Base-by-base conservation (phyloP, 2,329 filamentous ascomycete species). In the Rhinocladiella similis region DNA sequence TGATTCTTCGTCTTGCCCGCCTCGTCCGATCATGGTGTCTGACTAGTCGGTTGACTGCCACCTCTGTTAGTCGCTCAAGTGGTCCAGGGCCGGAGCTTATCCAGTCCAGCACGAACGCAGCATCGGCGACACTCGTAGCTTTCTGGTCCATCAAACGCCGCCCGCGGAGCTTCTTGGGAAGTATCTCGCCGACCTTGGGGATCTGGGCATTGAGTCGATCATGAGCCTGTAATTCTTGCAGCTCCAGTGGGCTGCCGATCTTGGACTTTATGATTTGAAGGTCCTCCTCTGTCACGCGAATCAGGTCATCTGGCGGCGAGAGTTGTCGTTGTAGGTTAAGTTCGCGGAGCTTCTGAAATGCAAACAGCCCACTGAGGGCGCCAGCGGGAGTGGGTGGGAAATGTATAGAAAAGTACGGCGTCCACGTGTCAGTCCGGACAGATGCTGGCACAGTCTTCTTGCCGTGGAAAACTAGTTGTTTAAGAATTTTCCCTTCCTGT, bases 381-480 rank as follows among this genome's bases (percentile, higher is more conserved):
- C 83, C 83, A 4, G 56, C 59, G 19, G 58, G 56, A 18, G 61
- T 62, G 41, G 75, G 71, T 25, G 80, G 77, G 63, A 87, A 83
- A 59, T 79, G 77, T 47, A 86, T 73, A 22, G 79, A 80, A 67
- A 77, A 84, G 68, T 84, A 80, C 0, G 84, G 83, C 13, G 73
- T 73, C 84, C 84, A 87, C 68, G 84, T 75, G 68, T 87, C 84
- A 67, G 81, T 83, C 59, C 84, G 83, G 48, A 87, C 71, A 6
- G 68, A 70, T 39, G 80, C 70, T 25, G 84, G 84, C 19, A 82
- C 75, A 48, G 83, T 82, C 69, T 87, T 85, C 67, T 86, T 86
- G 72, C 84, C 84, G 46, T 84, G 78, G 71, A 81, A 85, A 60
- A 84, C 71, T 27, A 87, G 73, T 72, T 87, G 84, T 25, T 77